Conservation (phyloP, 1,284 basidiomycete genomes). For the Irpex sp. region DNA sequence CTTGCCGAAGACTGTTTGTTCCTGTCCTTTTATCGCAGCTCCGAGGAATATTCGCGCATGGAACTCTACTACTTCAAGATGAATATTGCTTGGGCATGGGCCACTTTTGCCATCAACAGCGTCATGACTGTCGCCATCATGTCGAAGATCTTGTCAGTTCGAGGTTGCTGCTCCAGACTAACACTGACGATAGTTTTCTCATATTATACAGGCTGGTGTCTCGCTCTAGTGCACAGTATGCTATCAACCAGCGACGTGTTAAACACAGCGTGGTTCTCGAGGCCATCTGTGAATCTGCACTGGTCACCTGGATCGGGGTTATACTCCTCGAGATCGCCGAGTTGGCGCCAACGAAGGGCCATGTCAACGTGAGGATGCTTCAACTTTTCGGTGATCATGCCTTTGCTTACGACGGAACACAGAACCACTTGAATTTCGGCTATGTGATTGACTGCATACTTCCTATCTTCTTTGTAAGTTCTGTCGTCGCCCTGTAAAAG, state of each 20-base stretch:
- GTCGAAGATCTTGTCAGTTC: slow-evolving; percentile 24
- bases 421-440: slow-evolving; percentile 20
- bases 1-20: slow-evolving; percentile 27
- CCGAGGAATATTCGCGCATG: background rate
- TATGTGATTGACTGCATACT: slow-evolving; percentile 20
- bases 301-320: slow-evolving; percentile 31
- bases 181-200: background rate
- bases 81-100: slow-evolving; percentile 32
- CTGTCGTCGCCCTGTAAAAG: background rate
- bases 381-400: background rate
- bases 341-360: slow-evolving; percentile 25
- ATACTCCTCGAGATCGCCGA: slow-evolving; percentile 27
- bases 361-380: slow-evolving; percentile 22
- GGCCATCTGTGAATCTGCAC: slow-evolving; percentile 29
- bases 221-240: background rate
- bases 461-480: slow-evolving; percentile 24
- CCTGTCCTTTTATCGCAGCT: slow-evolving; percentile 20
- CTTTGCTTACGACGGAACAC: background rate
- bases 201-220: background rate
- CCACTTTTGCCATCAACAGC: slow-evolving; percentile 29
- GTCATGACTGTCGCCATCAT: slow-evolving; percentile 28
- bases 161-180: background rate
- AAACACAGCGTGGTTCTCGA: slow-evolving; percentile 17
- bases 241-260: background rate
- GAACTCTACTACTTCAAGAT: slow-evolving; percentile 19